Percentiles rank a stretch among this genome's conserved stretches.
Conservation (phyloP, 2,329 filamentous ascomycete genomes). For the Penicillium brevicompactum region DNA sequence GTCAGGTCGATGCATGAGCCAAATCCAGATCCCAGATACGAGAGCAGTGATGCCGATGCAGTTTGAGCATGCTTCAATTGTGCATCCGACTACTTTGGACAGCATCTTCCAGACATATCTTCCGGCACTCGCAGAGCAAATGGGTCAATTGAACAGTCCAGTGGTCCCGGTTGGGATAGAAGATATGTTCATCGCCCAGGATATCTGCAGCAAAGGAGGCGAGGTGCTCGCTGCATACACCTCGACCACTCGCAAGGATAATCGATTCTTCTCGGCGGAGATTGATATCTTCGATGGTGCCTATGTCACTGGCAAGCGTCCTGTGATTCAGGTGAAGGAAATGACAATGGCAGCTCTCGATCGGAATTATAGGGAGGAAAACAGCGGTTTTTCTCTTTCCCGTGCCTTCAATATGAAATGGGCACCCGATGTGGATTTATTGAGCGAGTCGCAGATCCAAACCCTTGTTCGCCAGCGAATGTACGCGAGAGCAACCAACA, state of each 20-base stretch:
- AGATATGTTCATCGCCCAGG: background rate
- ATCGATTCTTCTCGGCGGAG: background rate
- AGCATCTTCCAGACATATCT: background rate
- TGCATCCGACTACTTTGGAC: background rate
- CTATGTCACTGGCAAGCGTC: background rate
- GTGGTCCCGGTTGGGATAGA: background rate
- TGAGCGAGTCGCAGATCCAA: background rate
- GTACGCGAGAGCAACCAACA: background rate
- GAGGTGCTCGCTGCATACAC: background rate
- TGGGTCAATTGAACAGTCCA: background rate
- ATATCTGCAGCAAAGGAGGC: background rate
- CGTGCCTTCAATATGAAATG: background rate
- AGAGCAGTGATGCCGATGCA: background rate
- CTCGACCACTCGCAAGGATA: background rate
- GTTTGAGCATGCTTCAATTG: background rate
- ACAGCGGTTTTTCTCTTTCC: background rate
- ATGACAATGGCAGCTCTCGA: background rate
- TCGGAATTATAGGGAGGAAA: background rate
- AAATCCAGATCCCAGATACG: background rate
- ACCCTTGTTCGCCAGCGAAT: background rate
- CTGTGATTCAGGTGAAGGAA: background rate
- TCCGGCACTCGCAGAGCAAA: background rate
- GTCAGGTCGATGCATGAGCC: background rate
- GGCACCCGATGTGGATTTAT: background rate
- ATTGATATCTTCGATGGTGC: background rate